phyloP scores from a whole-genome alignment of 2,329 filamentous ascomycete genomes.

The Epichloe gansuensis region DNA sequence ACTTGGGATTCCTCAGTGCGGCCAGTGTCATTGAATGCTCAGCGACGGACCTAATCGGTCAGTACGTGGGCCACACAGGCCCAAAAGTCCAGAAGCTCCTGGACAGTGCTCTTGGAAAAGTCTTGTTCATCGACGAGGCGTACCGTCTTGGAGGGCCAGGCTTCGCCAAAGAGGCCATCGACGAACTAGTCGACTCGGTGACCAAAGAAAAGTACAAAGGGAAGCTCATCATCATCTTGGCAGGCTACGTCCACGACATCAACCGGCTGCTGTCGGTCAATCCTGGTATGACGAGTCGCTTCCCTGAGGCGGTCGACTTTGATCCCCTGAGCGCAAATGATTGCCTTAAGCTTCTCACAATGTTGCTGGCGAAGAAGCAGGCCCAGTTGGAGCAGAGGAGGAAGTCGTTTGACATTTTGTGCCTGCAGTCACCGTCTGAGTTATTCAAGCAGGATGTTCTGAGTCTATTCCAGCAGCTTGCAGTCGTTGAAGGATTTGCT shows the following conservation, averaged over 20 bases:
- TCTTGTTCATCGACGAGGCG: constrained; percentile 62
- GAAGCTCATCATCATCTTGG: constrained; percentile 55
- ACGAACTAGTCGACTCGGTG: constrained; percentile 39
- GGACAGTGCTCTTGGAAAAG: constrained; percentile 50
- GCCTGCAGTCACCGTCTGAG: constrained; percentile 11
- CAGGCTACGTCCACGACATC: constrained; percentile 57
- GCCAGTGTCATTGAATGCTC: constrained; percentile 53
- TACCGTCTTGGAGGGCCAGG: constrained; percentile 47
- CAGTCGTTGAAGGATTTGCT: constrained; percentile 39
- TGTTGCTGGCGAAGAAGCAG: constrained; percentile 26
- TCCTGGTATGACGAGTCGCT: constrained; percentile 50
- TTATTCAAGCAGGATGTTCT: constrained; percentile 10
- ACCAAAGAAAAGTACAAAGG: constrained; percentile 44
- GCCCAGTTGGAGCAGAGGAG: constrained; percentile 9
- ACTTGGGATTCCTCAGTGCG: constrained; percentile 55
- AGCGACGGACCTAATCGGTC: constrained; percentile 54
- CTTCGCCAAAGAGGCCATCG: constrained; percentile 45
- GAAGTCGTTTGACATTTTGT: constrained; percentile 12
- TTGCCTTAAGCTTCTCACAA: constrained; percentile 24
- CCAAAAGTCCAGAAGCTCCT: constrained; percentile 49
- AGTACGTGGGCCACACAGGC: constrained; percentile 58
- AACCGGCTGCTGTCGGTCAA: constrained; percentile 50
- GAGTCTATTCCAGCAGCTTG: constrained; percentile 26
- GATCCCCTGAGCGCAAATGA: constrained; percentile 26
- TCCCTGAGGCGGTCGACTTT: constrained; percentile 51